These are phyloP conservation scores for Thermochaetoides thermophila DNA, from an alignment of 495 filamentous ascomycete species.

Conservation along the genomic window DNA sequence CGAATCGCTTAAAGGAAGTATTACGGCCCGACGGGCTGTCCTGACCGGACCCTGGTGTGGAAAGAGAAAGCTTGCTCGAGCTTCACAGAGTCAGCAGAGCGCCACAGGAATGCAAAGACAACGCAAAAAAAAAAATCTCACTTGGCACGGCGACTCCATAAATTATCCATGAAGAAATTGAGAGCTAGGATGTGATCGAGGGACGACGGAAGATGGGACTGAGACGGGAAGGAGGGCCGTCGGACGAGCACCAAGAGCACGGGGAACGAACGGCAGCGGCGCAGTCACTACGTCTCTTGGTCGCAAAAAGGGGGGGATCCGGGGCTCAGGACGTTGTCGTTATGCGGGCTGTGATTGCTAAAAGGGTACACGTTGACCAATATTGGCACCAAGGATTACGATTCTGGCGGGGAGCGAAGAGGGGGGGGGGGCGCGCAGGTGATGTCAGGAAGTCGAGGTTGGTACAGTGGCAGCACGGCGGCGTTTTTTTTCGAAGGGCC, in stretches of 20 bases:
- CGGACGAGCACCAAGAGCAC: slow-evolving; percentile 6
- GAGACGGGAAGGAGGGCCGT: slow-evolving; percentile 5
- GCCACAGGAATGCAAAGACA: neutral
- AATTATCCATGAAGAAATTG: slow-evolving; percentile 28
- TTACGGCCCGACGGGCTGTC: slow-evolving; percentile 55
- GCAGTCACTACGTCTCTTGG: neutral
- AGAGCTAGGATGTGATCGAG: slow-evolving; percentile 16
- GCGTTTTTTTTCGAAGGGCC: neutral
- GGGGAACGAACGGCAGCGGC: slow-evolving; percentile 1
- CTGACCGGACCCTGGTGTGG: slow-evolving; percentile 47
- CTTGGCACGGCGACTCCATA: slow-evolving; percentile 92
- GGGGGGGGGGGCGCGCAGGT: neutral
- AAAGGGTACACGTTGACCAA: no score
- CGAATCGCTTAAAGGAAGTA: slow-evolving; percentile 54
- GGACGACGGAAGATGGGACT: slow-evolving; percentile 6
- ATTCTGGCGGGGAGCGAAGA: neutral
- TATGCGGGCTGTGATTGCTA: neutral
- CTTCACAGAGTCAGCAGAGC: slow-evolving; percentile 24
- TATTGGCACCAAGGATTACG: no score
- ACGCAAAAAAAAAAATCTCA: slow-evolving; percentile 32
- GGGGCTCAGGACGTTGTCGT: neutral
- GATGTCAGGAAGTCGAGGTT: slow-evolving; percentile 11
- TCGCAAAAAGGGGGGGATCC: neutral
- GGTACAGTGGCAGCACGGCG: neutral
- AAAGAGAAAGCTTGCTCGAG: slow-evolving; percentile 79